Evolutionary conservation across 345 rosid species (phyloP).

Genomic region (Litchi chinensis): DNA sequence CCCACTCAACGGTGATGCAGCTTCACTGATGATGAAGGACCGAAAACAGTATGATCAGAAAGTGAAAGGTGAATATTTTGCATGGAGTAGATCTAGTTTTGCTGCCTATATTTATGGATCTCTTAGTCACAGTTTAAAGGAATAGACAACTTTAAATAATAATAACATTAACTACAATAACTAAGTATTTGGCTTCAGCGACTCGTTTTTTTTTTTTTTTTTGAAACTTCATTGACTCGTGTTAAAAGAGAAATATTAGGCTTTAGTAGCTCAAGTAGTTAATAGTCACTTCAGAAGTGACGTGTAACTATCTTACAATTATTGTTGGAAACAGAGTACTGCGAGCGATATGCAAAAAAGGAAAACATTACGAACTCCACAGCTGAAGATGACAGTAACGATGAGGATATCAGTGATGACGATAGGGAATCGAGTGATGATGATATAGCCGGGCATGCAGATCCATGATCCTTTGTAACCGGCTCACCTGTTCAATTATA

Average conservation of each 20-base stretch:
- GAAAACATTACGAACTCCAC: constrained; percentile 40
- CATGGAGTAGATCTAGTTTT: neutral
- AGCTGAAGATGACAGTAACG: constrained; percentile 41
- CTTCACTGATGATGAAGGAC: constrained; percentile 75
- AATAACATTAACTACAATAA: neutral
- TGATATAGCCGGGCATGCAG: constrained; percentile 64
- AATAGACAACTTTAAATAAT: neutral
- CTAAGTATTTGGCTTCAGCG: neutral
- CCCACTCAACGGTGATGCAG: constrained; percentile 73
- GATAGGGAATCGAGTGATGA: constrained; percentile 51
- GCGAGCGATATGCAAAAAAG: constrained; percentile 62
- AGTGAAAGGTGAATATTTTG: constrained; percentile 56
- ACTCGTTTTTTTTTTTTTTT: neutral
- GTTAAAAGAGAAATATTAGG: neutral
- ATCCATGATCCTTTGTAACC: constrained; percentile 34
- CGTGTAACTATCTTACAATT: constrained; percentile 4
- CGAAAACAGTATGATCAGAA: constrained; percentile 59
- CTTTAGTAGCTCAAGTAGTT: neutral
- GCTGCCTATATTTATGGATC: neutral
- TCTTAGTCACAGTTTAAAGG: neutral
- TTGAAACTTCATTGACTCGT: neutral
- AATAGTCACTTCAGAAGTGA: neutral
- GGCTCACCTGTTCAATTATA: constrained; percentile 5
- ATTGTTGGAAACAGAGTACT: constrained; percentile 48
- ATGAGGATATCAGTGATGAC: constrained; percentile 56